Evolutionary conservation across 805 yeast species (phyloP).

Genomic region (Nakazawaea pomicola): DNA sequence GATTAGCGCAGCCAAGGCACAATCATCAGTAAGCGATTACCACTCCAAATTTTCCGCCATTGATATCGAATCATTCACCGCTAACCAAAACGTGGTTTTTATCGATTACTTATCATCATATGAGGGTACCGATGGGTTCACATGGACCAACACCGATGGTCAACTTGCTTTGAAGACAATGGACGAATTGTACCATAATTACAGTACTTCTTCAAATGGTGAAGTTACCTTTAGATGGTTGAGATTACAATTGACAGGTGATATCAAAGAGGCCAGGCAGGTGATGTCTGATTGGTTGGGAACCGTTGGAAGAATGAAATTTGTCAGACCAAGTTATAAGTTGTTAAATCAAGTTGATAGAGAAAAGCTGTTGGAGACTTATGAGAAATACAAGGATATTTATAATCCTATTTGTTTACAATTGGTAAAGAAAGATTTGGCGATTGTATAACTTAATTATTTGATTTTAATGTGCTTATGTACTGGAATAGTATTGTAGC

Average conservation of each 20-base stretch:
- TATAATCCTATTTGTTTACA: constrained; percentile 85
- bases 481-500: too few species aligned
- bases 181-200: constrained; percentile 30
- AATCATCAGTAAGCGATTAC: constrained; percentile 18
- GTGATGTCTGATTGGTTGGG: constrained; percentile 79
- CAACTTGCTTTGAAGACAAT: constrained; percentile 27
- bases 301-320: constrained; percentile 92
- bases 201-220: constrained; percentile 59
- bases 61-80: constrained; percentile 56
- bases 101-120: constrained; percentile 59
- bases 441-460: too few species aligned
- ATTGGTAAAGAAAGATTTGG: constrained; percentile 80
- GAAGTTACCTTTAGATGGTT: constrained; percentile 81
- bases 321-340: constrained; percentile 81
- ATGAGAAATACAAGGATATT: constrained; percentile 46
- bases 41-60: constrained; percentile 31
- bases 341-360: constrained; percentile 61
- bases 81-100: constrained; percentile 78
- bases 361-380: constrained; percentile 60
- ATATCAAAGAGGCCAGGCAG: constrained; percentile 39
- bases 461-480: too few species aligned
- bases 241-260: constrained; percentile 56
- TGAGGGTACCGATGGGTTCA: constrained; percentile 38
- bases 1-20: constrained; percentile 35
- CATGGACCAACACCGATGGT: constrained; percentile 28